Conservation (phyloP, 805 yeast species). For the Isabelozyma pseudorhagii region DNA sequence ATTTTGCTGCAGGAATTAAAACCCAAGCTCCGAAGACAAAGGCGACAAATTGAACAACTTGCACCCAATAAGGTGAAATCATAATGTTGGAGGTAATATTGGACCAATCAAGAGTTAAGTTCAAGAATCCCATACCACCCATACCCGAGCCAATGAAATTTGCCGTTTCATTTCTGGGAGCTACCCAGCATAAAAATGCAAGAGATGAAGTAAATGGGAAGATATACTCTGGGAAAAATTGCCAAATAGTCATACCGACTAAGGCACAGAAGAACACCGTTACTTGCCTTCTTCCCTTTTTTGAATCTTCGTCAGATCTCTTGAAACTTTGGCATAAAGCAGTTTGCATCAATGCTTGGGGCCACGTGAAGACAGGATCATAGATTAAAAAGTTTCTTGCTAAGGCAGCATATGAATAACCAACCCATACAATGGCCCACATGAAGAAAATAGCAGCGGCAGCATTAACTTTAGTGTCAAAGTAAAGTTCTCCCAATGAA, state of each 20-base stretch:
- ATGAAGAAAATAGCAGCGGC: slow-evolving; percentile 37
- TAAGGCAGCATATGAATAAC: slow-evolving; percentile 47
- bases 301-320: slow-evolving; percentile 10
- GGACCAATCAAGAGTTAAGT: slow-evolving; percentile 47
- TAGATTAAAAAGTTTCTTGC: slow-evolving; percentile 42
- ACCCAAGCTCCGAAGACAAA: slow-evolving; percentile 45
- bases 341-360: slow-evolving; percentile 47
- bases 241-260: slow-evolving; percentile 35
- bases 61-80: slow-evolving; percentile 49
- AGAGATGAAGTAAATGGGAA: slow-evolving; percentile 46
- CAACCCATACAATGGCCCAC: slow-evolving; percentile 47
- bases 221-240: slow-evolving; percentile 42
- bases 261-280: slow-evolving; percentile 31
- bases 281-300: slow-evolving; percentile 23
- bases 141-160: slow-evolving; percentile 46
- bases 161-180: slow-evolving; percentile 33
- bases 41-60: slow-evolving; percentile 40
- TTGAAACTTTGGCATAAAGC: slow-evolving; percentile 31
- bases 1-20: slow-evolving; percentile 42
- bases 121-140: slow-evolving; percentile 47
- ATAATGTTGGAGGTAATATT: slow-evolving; percentile 45
- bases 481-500: slow-evolving; percentile 41
- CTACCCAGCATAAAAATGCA: slow-evolving; percentile 45
- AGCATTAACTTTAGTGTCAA: slow-evolving; percentile 29
- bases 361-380: slow-evolving; percentile 47